A percentile compares a stretch with the other conserved stretches of the same genome.
phyloP scores from a whole-genome alignment of 1,284 basidiomycete genomes.

The Neolentinus lepideus region DNA sequence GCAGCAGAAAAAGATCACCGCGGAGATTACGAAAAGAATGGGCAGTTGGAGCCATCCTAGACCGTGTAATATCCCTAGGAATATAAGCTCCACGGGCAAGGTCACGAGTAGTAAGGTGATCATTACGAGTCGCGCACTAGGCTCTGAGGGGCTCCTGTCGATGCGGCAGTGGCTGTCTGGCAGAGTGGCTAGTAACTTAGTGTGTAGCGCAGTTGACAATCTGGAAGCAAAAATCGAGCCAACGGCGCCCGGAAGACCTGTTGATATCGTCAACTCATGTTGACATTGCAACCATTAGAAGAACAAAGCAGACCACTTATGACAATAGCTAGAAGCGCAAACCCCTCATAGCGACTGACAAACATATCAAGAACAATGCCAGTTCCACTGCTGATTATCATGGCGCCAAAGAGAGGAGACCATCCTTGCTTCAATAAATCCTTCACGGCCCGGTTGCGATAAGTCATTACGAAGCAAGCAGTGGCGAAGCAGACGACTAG shows the following conservation, averaged over 20 bases:
- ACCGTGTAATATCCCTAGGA: slow-evolving; percentile 55
- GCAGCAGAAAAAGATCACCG: slow-evolving; percentile 63
- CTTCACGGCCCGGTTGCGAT: slow-evolving; percentile 59
- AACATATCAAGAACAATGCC: slow-evolving; percentile 90
- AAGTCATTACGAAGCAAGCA: slow-evolving; percentile 47
- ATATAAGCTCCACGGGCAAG: slow-evolving; percentile 70
- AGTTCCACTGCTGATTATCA: slow-evolving; percentile 87
- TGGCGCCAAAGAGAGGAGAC: slow-evolving; percentile 86
- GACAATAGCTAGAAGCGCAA: slow-evolving; percentile 83
- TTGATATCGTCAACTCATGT: slow-evolving; percentile 1
- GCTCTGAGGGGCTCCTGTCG: slow-evolving; percentile 14
- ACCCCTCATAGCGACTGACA: slow-evolving; percentile 82
- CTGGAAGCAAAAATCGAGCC: slow-evolving; percentile 91
- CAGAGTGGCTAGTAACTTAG: slow-evolving; percentile 19
- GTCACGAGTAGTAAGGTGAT: slow-evolving; percentile 66
- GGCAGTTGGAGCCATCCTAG: slow-evolving; percentile 76
- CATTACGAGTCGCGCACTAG: slow-evolving; percentile 49
- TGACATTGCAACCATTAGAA: neutral
- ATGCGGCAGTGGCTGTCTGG: slow-evolving; percentile 11
- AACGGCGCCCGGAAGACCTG: slow-evolving; percentile 80
- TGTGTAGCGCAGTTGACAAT: slow-evolving; percentile 81
- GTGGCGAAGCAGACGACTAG: slow-evolving; percentile 50
- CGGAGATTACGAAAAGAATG: slow-evolving; percentile 58
- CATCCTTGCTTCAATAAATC: slow-evolving; percentile 81
- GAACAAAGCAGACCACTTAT: slow-evolving; percentile 61